Base-by-base conservation (phyloP, 805 yeast species). In the Saitoella complicata region DNA sequence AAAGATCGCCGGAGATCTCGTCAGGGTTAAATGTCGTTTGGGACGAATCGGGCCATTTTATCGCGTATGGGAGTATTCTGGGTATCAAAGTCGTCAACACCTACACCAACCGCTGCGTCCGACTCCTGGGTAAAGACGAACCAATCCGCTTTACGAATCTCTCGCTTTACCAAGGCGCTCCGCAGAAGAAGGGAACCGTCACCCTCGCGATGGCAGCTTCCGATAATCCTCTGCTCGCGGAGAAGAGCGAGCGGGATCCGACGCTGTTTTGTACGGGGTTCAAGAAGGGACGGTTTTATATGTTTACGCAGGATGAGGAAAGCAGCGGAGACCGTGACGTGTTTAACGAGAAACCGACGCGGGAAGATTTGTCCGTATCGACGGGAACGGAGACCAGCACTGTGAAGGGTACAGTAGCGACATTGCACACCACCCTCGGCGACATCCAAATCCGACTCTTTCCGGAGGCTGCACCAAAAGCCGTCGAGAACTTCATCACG, bases 381-480 rank as follows among this genome's bases (percentile, higher is more conserved):
- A 42, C n/a, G 31, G 36, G 6, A 5, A 38, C 56, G 5, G 46
- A 50, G 6, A 44, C 31, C 31, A 32, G 13, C 9, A 21, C 13
- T 5, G 7, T 38, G 6, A 10, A 13, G 9, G 45, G 37, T 31
- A 43, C 34, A 9, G 45, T 46, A 6, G 65, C 55, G 9, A 52
- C 52, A 6, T 39, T 64, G 5, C 67, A 69, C 49, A 69, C 73
- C 1, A 59, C 68, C 3, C 40, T 59, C 8, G 73, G 73, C 2
- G 73, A 69, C 49, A 67, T 69, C 31, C 55, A 56, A 35, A 50
- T 69, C 29, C 53, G 58, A 32, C 48, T 69, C 21, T 64, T 53
- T 47, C 62, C 59, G 3, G 51, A 58, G 38, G 54, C 58, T 30
- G 65, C 67, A 0, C 73, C 73, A 4, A 51, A 60, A 38, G 64